Evolutionary conservation across 2,329 filamentous ascomycete species (phyloP), one percentile per base, ranked within the genome.

Genomic region (Cordyceps farinosa): DNA sequence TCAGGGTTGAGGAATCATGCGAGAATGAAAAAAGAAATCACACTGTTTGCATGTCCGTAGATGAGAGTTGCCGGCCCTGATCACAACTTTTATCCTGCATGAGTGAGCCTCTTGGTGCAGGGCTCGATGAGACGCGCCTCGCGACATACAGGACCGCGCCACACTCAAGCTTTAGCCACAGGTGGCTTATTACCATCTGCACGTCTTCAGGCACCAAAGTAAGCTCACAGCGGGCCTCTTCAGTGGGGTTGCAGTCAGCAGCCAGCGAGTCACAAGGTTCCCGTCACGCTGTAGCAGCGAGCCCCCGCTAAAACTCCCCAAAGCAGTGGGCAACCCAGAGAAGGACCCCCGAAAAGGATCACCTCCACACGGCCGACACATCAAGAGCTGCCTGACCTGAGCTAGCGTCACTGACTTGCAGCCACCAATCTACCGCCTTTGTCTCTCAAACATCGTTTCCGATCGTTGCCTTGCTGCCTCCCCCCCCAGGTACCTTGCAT

Each of bases 251-350:
- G 30, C 22, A 13, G 55, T 58, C 55, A 58, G 55, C 56, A 54
- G 60, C 10, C 32, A 30, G 51, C 51, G 42, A 67, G 71, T 73
- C 71, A 73, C 71, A 73, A 72, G 71, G 70, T 68, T 69, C 65
- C 58, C 38, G 70, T 72, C 72, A 73, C 72, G 71, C 71, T 72
- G 69, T 32, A n/a, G 42, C 36, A 50, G 45, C 36, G 40, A 47
- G 30, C 54, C 22, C 54, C 38, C 34, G 44, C 42, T 45, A 50
- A 48, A 34, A 30, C 34, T 8, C 40, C 17, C 53, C n/a, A 22
- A 47, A 47, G 34, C 45, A 17, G 34, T 29, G 36, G 22, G 32
- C n/a, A 29, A 30, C 44, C 40, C 32, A 51, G 34, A 53, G 40
- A 22, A 27, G 42, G 32, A 34, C 32, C 34, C 56, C 44, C 8